Base-by-base conservation (phyloP, 1,139 yeast species). In the Barnettozyma hawaiiensis region DNA sequence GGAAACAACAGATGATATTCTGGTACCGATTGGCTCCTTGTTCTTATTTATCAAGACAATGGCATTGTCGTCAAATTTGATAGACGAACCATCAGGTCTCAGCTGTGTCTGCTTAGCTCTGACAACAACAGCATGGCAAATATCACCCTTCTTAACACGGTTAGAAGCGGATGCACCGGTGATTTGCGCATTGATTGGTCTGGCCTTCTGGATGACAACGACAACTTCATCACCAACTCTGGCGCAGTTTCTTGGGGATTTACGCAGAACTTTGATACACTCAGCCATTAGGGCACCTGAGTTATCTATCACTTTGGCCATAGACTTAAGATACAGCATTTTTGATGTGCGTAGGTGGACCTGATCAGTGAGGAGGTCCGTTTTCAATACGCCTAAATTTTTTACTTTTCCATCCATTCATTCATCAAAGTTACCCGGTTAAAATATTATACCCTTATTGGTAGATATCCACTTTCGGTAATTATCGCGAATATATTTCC, bases 221-320 rank as follows among this genome's bases (percentile, higher is more conserved):
- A 94, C 96, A 51, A 92, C 85, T 62, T 83, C 85, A 64, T 92
- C 98, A 35, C 96, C 97, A 20, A 89, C 79, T 45, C 75, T 70
- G 38, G 95, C 98, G 53, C 80, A 82, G 60, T 83, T 83, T 62
- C 74, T 78, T 28, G 96, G 96, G 2, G 84, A 80, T 60, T 92
- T 95, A 53, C 95, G 81, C 50, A 92, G 73, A 18, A 92, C 97
- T 65, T 90, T 92, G 70, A 92, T 89, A 64, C 98, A 92, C 67
- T 92, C 98, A 20, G 85, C 98, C 47, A 89, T 69, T 61, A 85
- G 87, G 5, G 97, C 98, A 26, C 98, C 96, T 16, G 96, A 84
- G 72, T 89, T 90, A 67, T 90, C 97, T 50, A 90, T 84, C 51
- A 89, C 96, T 64, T 85, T 89, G 46, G 86, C 69, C 64, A 90